Base-by-base conservation (phyloP, 2,329 filamentous ascomycete species). In the Capronia americana region DNA sequence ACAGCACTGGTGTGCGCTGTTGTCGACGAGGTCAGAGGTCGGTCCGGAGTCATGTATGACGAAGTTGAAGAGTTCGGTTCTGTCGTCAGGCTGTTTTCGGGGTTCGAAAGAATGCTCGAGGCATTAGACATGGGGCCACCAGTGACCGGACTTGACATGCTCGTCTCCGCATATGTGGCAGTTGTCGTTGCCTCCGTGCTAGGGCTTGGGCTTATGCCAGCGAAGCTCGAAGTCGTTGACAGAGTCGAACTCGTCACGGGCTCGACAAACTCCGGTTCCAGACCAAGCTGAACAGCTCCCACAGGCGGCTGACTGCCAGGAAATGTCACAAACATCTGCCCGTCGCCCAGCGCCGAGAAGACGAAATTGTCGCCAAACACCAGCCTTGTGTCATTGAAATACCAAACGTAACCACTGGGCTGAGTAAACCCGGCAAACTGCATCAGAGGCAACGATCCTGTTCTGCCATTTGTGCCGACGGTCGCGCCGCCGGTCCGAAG, bases 281-380 rank as follows among this genome's bases (percentile, higher is more conserved):
- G 57, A 20, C 53, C 26, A 28, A 68, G 51, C 54, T 30, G 46
- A 26, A 61, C 44, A 23, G 60, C 56, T 34, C 57, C 66, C 3
- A 55, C 32, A 54, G 63, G 66, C 51, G 60, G 57, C 8, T 46
- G 26, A 58, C 50, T 28, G 11, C 55, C 63, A 30, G 55, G 38
- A 44, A 69, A 69, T 12, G 58, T 41, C 8, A 62, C 63, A 34
- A 51, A 46, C 20, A 69, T 12, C 57, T 50, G 59, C 6, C 63
- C 63, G 44, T 56, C 34, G 17, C 17, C 11, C 41, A 48, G 23
- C 14, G 57, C 57, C 20, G 50, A 63, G 53, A 69, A 69, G n/a
- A 51, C 56, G 24, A 46, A 6, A 1, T 61, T 54, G 23, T 66
- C 41, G 12, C 63, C 66, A 41, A 64, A 69, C 17, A 44, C 53